These are phyloP conservation scores for Fragosphaeria purpurea DNA, from an alignment of 2,329 filamentous ascomycete species.

Conservation along the genomic window DNA sequence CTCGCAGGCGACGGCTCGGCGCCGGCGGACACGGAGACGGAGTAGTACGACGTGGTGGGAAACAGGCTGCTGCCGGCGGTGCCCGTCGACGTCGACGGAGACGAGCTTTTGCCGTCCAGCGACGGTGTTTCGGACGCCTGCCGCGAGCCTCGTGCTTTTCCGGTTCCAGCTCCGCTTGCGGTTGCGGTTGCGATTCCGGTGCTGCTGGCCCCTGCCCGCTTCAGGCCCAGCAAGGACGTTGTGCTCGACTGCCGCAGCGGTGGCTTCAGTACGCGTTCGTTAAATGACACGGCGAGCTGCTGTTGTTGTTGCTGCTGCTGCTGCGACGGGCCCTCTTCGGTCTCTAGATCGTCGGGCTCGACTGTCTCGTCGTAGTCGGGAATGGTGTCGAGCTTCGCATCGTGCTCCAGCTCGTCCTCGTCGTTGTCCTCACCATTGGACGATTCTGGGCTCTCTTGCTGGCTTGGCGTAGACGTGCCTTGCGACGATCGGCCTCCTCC, in stretches of 20 bases:
- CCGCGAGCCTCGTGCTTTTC: slow-evolving; percentile 14
- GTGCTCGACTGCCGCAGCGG: slow-evolving; percentile 27
- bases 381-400: slow-evolving; percentile 40
- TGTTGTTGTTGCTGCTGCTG: slow-evolving; percentile 3
- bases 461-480: slow-evolving; percentile 25
- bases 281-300: slow-evolving; percentile 1
- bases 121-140: slow-evolving; percentile 45
- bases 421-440: slow-evolving; percentile 45
- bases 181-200: neutral
- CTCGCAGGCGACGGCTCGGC: slow-evolving; percentile 7
- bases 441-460: slow-evolving; percentile 40
- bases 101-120: slow-evolving; percentile 40
- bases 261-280: slow-evolving; percentile 12
- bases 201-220: slow-evolving; percentile 16
- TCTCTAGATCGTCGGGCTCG: no score
- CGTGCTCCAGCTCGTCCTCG: slow-evolving; percentile 28
- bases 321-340: neutral
- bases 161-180: slow-evolving; percentile 12
- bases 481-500: slow-evolving; percentile 23
- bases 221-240: slow-evolving; percentile 26
- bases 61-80: slow-evolving; percentile 24
- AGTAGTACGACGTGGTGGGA: slow-evolving; percentile 19
- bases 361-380: slow-evolving; percentile 35
- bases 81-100: slow-evolving; percentile 41
- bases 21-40: slow-evolving; percentile 8